Percentiles rank a stretch among this genome's conserved stretches.
Conservation (phyloP, 1,284 basidiomycete genomes). For the Heliocybe sulcata region DNA sequence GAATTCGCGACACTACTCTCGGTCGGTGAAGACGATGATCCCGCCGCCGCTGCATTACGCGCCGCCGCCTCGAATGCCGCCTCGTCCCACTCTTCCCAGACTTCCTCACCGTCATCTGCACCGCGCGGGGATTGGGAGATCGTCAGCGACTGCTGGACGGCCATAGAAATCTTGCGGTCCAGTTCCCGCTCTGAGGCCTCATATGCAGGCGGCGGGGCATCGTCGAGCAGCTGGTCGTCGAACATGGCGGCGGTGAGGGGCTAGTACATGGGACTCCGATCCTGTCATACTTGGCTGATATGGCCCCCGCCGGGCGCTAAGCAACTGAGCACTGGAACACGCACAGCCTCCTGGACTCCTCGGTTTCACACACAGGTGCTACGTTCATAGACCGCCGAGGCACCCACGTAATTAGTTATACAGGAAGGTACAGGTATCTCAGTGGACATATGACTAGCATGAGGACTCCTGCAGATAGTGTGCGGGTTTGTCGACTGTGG, state of each 20-base stretch:
- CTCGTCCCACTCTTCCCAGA: conserved; percentile 46
- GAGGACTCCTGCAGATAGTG: not conserved
- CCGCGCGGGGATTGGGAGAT: conserved; percentile 7
- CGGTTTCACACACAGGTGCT: not conserved
- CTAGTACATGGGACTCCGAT: not conserved
- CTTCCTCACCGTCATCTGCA: conserved; percentile 30
- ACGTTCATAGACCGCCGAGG: not conserved
- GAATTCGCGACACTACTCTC: not conserved
- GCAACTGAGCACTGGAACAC: not conserved
- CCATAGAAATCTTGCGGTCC: conserved; percentile 43
- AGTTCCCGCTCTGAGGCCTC: conserved; percentile 46
- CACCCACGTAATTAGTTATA: not conserved
- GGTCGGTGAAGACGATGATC: not conserved
- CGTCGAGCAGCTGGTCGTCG: conserved; percentile 9
- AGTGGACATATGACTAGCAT: not conserved
- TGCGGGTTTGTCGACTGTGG: too few relatives aligned
- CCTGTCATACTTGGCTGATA: not conserved
- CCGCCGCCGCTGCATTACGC: conserved; percentile 5
- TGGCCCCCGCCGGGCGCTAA: not conserved
- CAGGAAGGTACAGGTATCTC: not conserved
- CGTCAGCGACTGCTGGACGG: conserved; percentile 30
- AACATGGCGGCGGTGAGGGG: conserved; percentile 3
- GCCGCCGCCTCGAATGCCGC: conserved; percentile 28
- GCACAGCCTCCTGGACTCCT: not conserved
- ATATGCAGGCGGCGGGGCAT: conserved; percentile 38